Conservation (phyloP, 1,139 yeast species). For the Suhomyces ambrosiae region DNA sequence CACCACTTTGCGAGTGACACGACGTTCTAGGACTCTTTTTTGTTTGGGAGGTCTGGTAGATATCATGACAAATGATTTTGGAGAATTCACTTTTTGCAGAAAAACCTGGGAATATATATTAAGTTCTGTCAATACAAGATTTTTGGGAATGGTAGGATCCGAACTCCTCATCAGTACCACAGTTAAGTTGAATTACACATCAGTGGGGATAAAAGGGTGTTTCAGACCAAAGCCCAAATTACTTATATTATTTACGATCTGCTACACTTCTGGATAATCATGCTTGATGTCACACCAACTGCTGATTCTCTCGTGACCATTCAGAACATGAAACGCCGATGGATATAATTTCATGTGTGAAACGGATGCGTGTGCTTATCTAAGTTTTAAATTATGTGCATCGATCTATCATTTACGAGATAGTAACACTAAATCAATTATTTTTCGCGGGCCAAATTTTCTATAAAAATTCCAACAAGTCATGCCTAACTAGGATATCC, state of each 20-base stretch:
- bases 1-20: slow-evolving; percentile 17
- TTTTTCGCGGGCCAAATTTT: too few relatives aligned
- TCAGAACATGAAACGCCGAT: slow-evolving; percentile 4
- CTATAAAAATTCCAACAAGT: too few relatives aligned
- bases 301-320: background rate
- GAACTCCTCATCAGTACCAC: background rate
- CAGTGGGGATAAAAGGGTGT: background rate
- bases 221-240: background rate
- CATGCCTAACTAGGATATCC: too few relatives aligned
- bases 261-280: background rate
- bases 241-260: background rate
- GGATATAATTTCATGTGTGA: slow-evolving; percentile 8
- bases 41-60: slow-evolving; percentile 7
- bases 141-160: background rate
- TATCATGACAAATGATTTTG: slow-evolving; percentile 6
- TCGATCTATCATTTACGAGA: slow-evolving; percentile 9
- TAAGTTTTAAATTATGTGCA: slow-evolving; percentile 6
- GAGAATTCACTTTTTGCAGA: background rate
- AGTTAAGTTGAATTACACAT: background rate
- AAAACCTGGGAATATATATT: slow-evolving; percentile 9
- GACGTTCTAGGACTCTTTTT: slow-evolving; percentile 1
- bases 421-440: background rate
- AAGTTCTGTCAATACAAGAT: slow-evolving; percentile 5
- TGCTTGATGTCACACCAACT: slow-evolving; percentile 2
- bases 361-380: slow-evolving; percentile 3